These are phyloP conservation scores for Debaryomyces castellii DNA, from an alignment of 805 yeast species.

Conservation along the genomic window DNA sequence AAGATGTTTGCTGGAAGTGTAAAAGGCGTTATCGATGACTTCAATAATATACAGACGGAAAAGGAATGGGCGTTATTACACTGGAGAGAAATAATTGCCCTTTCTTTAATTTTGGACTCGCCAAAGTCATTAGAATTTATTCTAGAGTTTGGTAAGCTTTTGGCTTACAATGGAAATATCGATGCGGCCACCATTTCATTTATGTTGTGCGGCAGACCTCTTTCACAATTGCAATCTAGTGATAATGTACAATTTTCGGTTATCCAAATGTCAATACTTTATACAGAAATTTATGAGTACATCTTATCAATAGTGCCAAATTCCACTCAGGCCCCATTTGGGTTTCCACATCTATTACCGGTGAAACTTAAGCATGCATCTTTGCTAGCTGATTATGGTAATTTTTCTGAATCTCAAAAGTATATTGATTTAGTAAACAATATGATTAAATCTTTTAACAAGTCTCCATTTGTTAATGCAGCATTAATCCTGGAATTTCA, in stretches of 20 bases:
- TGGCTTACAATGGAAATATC: conserved; percentile 24
- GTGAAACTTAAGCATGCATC: conserved; percentile 69
- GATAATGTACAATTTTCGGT: conserved; percentile 36
- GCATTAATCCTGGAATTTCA: conserved; percentile 29
- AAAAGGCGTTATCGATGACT: conserved; percentile 49
- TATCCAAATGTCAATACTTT: conserved; percentile 37
- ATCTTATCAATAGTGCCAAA: conserved; percentile 28
- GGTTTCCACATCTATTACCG: conserved; percentile 55
- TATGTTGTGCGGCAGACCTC: conserved; percentile 47
- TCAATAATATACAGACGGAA: conserved; percentile 40
- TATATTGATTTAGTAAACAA: conserved; percentile 54
- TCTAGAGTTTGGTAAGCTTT: conserved; percentile 50
- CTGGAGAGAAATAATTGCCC: conserved; percentile 50
- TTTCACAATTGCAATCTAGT: conserved; percentile 26
- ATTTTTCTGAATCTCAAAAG: conserved; percentile 55
- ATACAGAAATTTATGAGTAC: conserved; percentile 73
- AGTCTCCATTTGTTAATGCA: conserved; percentile 27
- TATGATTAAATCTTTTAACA: conserved; percentile 29
- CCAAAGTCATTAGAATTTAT: conserved; percentile 38
- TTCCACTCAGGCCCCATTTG: conserved; percentile 30
- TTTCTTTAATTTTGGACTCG: conserved; percentile 33
- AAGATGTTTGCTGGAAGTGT: conserved; percentile 65
- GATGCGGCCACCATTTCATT: conserved; percentile 46
- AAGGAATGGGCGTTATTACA: conserved; percentile 49
- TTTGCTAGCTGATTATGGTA: conserved; percentile 67